These are phyloP conservation scores for Lachancea thermotolerans DNA, from an alignment of 805 yeast genomes.

Conservation along the genomic window DNA sequence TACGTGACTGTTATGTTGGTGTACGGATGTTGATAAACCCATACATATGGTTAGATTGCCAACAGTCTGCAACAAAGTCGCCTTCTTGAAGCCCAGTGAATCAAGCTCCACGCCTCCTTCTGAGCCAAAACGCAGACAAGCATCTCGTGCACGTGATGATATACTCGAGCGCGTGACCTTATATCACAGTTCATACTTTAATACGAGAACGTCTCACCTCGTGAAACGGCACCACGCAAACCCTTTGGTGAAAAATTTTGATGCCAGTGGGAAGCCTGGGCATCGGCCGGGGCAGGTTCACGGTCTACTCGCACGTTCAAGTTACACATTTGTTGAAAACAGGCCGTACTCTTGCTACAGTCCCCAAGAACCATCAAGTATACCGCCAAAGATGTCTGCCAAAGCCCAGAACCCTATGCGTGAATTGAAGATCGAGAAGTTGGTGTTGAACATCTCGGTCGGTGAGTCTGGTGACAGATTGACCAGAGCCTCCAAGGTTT, in stretches of 20 bases:
- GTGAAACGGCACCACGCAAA: background rate
- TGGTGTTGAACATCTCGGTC: slow-evolving; percentile 99
- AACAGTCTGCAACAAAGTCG: too few relatives aligned
- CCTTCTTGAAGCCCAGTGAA: too few relatives aligned
- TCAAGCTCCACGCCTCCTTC: too few relatives aligned
- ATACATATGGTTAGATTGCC: too few relatives aligned
- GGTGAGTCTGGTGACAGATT: slow-evolving; percentile 99
- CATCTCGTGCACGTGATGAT: too few relatives aligned
- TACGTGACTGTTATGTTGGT: too few relatives aligned
- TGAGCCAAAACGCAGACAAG: too few relatives aligned
- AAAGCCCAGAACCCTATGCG: slow-evolving; percentile 91
- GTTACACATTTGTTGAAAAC: background rate
- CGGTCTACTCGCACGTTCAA: background rate
- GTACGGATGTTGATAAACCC: too few relatives aligned
- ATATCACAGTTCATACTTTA: background rate
- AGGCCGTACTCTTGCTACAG: background rate
- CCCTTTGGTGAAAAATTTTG: background rate
- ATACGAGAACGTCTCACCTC: background rate
- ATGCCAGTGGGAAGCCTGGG: background rate
- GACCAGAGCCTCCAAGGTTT: slow-evolving; percentile 99
- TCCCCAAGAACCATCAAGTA: background rate
- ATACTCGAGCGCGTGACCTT: too few relatives aligned
- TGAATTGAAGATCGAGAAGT: slow-evolving; percentile 97
- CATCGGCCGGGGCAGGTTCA: background rate
- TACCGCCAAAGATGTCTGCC: slow-evolving; percentile 37